Base-by-base conservation (phyloP, 2,329 filamentous ascomycete genomes). In the Neofusicoccum ribis region DNA sequence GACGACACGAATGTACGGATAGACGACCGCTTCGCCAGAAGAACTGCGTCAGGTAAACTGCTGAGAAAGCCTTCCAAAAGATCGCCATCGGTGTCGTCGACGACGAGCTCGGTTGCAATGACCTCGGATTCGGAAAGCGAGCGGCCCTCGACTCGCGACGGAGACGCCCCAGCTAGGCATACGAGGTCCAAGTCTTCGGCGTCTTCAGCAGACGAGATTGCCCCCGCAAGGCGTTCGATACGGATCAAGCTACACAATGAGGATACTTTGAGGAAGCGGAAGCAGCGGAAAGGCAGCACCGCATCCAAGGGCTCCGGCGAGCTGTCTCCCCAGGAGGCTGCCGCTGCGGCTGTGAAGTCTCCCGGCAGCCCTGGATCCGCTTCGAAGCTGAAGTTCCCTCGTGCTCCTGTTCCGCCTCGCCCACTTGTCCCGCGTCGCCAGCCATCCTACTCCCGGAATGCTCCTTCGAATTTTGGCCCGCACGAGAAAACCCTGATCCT, bases 401-500 rank as follows among this genome's bases (percentile, higher is more conserved):
- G 92, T 74, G 91, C 91, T 31, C 94, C 93, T 20, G 90, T 91
- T 44, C 93, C 95, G 54, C 95, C 95, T 51, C 87, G 94, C 67
- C 95, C 95, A 3, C 83, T 99, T 59, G 91, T 99, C 64, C 95
- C 95, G 34, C 88, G 89, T 67, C 89, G 93, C 63, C 91, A 97
- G 73, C 92, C 93, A 20, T 97, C 93, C 0, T 97, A 97, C 75
- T 86, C 92, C 47, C 37, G 56, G n/a, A 71, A 73, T 60, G 75
- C 72, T 17, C 65, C 70, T 46, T 75, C 74, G 23, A 72, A 73
- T 46, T 70, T 77, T 62, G 76, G 76, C 2, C 76, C 77, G 63
- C 75, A 78, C 67, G 90, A 95, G 73, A 99, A 99, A 83, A 99
- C 95, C 0, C 81, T 99, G 66, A 93, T 99, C 69, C 84, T 99